A percentile compares a stretch with the other conserved stretches of the same genome.
Conservation (phyloP, 176 grass and related monocot species). For the Urochloa ruziziensis region DNA sequence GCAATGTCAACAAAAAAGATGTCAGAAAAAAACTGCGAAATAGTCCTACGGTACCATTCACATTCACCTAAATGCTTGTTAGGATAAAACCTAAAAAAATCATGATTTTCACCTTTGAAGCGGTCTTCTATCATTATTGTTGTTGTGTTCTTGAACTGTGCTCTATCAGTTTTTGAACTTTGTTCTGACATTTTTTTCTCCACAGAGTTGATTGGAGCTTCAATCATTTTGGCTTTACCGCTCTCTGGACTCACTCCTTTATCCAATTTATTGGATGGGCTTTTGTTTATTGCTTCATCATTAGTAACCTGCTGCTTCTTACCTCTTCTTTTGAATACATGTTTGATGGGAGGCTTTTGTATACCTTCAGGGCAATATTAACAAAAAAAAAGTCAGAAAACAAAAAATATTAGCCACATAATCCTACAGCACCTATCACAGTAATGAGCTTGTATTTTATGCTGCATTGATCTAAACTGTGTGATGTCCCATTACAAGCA, state of each 20-base stretch:
- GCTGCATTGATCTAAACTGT: constrained; percentile 30
- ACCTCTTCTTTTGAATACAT: constrained; percentile 14
- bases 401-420: constrained; percentile 16
- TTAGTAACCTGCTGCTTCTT: constrained; percentile 17
- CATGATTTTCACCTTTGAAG: not conserved
- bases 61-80: not conserved
- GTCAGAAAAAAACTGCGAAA: not conserved
- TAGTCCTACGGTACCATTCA: not conserved
- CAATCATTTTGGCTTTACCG: not conserved
- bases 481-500: constrained; percentile 33
- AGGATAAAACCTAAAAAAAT: not conserved
- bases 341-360: not conserved
- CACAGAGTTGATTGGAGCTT: not conserved
- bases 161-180: not conserved
- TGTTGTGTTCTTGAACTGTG: not conserved
- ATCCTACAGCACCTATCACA: no score
- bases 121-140: not conserved
- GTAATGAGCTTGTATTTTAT: constrained; percentile 21
- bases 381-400: not conserved
- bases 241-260: not conserved
- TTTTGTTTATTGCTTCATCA: not conserved
- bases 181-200: constrained; percentile 15
- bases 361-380: constrained; percentile 13
- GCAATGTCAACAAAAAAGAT: not conserved
- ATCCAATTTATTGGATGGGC: constrained; percentile 19